Evolutionary conservation across 148 eudicot species (phyloP).

Genomic region (Chenopodium berlandieri): DNA sequence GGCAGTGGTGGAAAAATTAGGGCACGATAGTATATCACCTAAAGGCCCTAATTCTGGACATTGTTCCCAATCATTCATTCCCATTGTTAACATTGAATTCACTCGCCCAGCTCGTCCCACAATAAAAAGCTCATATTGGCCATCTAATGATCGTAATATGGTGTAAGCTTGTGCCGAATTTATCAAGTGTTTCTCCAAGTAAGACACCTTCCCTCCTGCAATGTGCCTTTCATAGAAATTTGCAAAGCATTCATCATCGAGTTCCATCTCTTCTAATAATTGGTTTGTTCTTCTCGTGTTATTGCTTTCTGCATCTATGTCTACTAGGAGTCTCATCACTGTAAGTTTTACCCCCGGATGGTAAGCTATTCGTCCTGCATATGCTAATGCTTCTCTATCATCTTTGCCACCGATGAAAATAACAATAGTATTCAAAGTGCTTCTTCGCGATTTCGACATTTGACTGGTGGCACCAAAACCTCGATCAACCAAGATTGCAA

Average conservation of each 20-base stretch:
- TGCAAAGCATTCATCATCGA: slow-evolving; percentile 82
- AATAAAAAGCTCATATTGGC: slow-evolving; percentile 71
- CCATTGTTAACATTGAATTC: slow-evolving; percentile 71
- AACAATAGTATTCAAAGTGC: slow-evolving; percentile 50
- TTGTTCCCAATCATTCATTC: slow-evolving; percentile 98
- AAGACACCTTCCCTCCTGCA: slow-evolving; percentile 71
- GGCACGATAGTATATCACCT: slow-evolving; percentile 80
- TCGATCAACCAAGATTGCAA: slow-evolving; percentile 80
- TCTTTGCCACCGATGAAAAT: slow-evolving; percentile 95
- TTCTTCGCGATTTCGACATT: slow-evolving; percentile 35
- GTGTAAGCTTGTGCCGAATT: slow-evolving; percentile 88
- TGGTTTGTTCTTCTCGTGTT: slow-evolving; percentile 22
- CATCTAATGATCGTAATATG: slow-evolving; percentile 62
- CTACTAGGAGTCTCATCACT: slow-evolving; percentile 70
- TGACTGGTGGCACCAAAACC: slow-evolving; percentile 59
- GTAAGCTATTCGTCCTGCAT: slow-evolving; percentile 63
- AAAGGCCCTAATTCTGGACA: slow-evolving; percentile 94
- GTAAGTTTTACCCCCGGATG: slow-evolving; percentile 82
- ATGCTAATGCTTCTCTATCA: slow-evolving; percentile 84
- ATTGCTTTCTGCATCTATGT: slow-evolving; percentile 43
- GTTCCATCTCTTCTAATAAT: slow-evolving; percentile 80
- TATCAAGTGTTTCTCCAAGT: slow-evolving; percentile 77
- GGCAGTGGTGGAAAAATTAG: slow-evolving; percentile 64
- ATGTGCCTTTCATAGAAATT: slow-evolving; percentile 74
- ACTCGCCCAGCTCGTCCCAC: slow-evolving; percentile 86